Conservation (phyloP, 768 basidiomycete genomes). For the Porphyrellus cyaneotinctus region DNA sequence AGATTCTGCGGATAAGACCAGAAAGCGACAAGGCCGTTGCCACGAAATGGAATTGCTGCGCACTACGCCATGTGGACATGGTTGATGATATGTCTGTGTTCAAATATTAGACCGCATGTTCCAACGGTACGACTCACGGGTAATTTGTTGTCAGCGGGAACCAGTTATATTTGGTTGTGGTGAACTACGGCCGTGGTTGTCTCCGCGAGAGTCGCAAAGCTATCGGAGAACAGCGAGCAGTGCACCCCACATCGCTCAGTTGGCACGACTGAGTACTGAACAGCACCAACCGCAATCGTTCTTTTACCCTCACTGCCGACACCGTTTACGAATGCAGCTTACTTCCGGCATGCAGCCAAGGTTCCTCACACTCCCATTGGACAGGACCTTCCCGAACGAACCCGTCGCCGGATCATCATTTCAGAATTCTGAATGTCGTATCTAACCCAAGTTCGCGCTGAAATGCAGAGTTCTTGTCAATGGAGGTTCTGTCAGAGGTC, state of each 20-base stretch:
- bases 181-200: not conserved
- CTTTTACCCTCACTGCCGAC: slow-evolving; percentile 12
- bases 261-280: not conserved
- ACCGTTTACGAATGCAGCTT: slow-evolving; percentile 1
- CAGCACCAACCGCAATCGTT: not conserved
- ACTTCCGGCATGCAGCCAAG: not conserved
- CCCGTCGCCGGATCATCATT: slow-evolving; percentile 22
- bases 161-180: slow-evolving; percentile 12
- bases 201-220: not conserved
- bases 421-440: slow-evolving; percentile 10
- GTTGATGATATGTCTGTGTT: not conserved
- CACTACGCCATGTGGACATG: slow-evolving; percentile 6
- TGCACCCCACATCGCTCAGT: no score
- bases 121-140: not conserved
- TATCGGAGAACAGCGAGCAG: not conserved
- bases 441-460: not conserved
- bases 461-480: slow-evolving; percentile 4
- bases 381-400: slow-evolving; percentile 16
- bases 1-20: slow-evolving; percentile 5
- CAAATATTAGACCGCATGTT: not conserved
- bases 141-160: not conserved
- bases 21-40: not conserved
- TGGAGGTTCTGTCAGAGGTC: slow-evolving; percentile 6
- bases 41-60: not conserved
- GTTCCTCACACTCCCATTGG: slow-evolving; percentile 14